phyloP scores from a whole-genome alignment of 164 flowering plant species.

The Umbilicus rupestris region DNA sequence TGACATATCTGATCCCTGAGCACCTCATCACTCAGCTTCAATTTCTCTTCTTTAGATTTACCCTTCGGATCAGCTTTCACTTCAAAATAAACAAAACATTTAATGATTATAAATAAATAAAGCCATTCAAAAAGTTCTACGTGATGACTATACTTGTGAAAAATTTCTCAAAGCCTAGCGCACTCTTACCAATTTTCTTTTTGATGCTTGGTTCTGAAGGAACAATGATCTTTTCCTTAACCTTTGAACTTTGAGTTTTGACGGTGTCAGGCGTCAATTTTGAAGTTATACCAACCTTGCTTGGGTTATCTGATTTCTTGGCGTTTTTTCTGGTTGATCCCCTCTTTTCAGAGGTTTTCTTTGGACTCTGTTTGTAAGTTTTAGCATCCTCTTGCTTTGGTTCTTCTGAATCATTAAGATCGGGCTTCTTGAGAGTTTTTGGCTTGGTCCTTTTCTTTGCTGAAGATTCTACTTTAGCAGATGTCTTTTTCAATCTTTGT shows the following conservation, averaged over 20 bases:
- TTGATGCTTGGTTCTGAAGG: not conserved
- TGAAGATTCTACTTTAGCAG: not conserved
- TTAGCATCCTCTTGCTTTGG: not conserved
- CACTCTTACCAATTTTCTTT: not conserved
- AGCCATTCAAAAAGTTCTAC: not conserved
- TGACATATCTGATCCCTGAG: slow-evolving; percentile 1
- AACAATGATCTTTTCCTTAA: not conserved
- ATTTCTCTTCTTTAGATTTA: not conserved
- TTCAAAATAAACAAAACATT: not conserved
- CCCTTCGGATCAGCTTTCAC: not conserved
- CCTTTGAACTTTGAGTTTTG: not conserved
- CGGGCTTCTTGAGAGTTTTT: not conserved
- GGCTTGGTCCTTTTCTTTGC: not conserved
- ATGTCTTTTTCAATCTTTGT: not conserved
- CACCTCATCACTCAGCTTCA: slow-evolving; percentile 3
- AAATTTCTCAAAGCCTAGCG: not conserved
- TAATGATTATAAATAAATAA: not conserved
- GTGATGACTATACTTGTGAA: not conserved
- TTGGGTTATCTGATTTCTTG: too few relatives aligned
- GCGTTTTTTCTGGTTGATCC: not conserved
- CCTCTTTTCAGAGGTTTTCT: not conserved
- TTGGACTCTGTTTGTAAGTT: not conserved
- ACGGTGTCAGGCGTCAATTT: too few relatives aligned
- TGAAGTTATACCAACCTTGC: too few relatives aligned
- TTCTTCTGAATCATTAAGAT: not conserved